These are phyloP conservation scores for Setaria italica DNA, from an alignment of 202 grass and related monocot species.

Conservation along the genomic window DNA sequence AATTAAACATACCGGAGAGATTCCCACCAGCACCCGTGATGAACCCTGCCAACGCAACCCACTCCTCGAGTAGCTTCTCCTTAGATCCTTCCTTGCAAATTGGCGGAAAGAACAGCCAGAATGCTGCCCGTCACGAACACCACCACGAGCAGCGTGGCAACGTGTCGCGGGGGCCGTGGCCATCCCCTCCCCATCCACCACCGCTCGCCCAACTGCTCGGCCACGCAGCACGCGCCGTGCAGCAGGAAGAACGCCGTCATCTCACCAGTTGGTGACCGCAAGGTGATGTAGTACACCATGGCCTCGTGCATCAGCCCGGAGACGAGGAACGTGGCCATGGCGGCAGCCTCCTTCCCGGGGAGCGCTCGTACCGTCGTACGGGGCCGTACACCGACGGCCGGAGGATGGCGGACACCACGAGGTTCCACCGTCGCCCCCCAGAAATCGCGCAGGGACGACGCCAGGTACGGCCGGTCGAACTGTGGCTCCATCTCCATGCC, in stretches of 20 bases:
- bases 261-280: constrained; percentile 48
- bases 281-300: constrained; percentile 56
- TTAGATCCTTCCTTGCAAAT: constrained; percentile 32
- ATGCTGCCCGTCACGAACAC: constrained; percentile 34
- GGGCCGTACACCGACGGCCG: constrained; percentile 59
- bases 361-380: constrained; percentile 44
- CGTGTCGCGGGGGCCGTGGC: constrained; percentile 25
- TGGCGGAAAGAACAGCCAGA: constrained; percentile 63
- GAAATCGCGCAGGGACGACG: constrained; percentile 61
- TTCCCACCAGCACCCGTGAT: constrained; percentile 6
- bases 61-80: constrained; percentile 55
- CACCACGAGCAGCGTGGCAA: background rate
- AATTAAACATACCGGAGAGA: background rate
- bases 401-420: constrained; percentile 69
- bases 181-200: background rate
- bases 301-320: constrained; percentile 75
- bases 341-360: background rate
- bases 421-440: constrained; percentile 82
- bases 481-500: constrained; percentile 67
- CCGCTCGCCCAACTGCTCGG: constrained; percentile 46
- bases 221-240: constrained; percentile 49
- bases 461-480: constrained; percentile 65
- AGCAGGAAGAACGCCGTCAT: constrained; percentile 59
- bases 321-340: constrained; percentile 48
- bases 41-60: constrained; percentile 25